A percentile compares a stretch with the other conserved stretches of the same genome.
phyloP scores from a whole-genome alignment of 176 grass and related monocot species.

The Carex parvula region DNA sequence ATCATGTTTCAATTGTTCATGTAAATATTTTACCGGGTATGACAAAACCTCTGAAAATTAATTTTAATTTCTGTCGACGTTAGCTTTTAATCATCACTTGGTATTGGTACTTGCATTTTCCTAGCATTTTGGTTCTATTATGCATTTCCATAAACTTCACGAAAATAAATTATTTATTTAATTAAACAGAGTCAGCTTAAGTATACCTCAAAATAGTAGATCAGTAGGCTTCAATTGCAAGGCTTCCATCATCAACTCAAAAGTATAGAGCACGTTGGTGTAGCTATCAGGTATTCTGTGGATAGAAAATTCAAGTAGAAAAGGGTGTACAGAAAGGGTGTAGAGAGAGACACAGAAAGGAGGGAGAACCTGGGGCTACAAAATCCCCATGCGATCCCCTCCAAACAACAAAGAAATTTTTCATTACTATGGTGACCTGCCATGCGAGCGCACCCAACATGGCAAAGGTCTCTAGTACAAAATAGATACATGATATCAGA shows the following conservation, averaged over 20 bases:
- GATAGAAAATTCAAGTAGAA: background rate
- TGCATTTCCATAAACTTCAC: background rate
- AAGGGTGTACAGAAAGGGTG: background rate
- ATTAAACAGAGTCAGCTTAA: background rate
- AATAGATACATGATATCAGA: slow-evolving; percentile 24
- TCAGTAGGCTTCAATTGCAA: slow-evolving; percentile 4
- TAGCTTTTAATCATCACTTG: background rate
- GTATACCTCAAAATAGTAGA: background rate
- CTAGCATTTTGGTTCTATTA: too few species aligned
- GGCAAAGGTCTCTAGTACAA: slow-evolving; percentile 31
- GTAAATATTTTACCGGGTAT: background rate
- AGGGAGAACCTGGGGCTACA: slow-evolving; percentile 27
- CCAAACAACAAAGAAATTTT: slow-evolving; percentile 7
- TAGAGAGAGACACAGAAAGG: background rate
- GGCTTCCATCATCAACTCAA: background rate
- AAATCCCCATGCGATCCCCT: slow-evolving; percentile 34
- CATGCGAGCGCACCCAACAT: slow-evolving; percentile 38
- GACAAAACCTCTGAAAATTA: background rate
- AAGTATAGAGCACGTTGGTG: background rate
- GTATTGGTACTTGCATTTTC: background rate
- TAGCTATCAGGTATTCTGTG: background rate
- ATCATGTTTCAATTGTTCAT: background rate
- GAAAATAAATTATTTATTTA: background rate
- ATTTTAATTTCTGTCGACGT: background rate
- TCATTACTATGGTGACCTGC: slow-evolving; percentile 31